A percentile compares a stretch with the other conserved stretches of the same genome.
Conservation (phyloP, 768 basidiomycete genomes). For the Mycena capillaripes region DNA sequence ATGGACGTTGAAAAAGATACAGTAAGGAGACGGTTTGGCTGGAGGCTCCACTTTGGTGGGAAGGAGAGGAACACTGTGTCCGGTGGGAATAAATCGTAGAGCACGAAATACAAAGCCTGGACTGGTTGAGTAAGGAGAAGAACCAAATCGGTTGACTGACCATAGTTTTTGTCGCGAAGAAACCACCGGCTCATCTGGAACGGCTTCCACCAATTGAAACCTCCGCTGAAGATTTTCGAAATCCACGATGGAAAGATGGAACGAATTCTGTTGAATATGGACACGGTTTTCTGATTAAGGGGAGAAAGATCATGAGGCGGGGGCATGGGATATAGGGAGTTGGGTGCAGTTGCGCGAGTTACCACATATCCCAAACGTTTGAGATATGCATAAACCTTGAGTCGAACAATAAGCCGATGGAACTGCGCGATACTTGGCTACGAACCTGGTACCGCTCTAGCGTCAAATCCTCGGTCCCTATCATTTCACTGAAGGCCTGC, state of each 20-base stretch:
- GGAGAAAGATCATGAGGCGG: conserved; percentile 47
- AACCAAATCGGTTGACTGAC: conserved; percentile 50
- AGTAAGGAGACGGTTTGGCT: conserved; percentile 68
- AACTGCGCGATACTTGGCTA: neutral
- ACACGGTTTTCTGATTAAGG: conserved; percentile 33
- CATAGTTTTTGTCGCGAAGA: conserved; percentile 64
- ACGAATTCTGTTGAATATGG: conserved; percentile 52
- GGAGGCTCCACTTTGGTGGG: conserved; percentile 41
- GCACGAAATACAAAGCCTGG: conserved; percentile 78
- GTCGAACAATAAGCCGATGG: conserved; percentile 9
- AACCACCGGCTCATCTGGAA: conserved; percentile 63
- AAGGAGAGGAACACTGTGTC: conserved; percentile 66
- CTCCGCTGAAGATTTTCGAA: conserved; percentile 44
- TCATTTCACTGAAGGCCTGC: conserved; percentile 89
- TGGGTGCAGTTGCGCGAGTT: conserved; percentile 78
- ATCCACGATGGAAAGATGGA: conserved; percentile 50
- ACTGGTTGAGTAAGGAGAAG: neutral
- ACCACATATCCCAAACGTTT: conserved; percentile 93
- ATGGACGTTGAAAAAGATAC: conserved; percentile 91
- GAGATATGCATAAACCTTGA: conserved; percentile 92
- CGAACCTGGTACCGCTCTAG: conserved; percentile 91
- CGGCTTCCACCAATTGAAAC: conserved; percentile 78
- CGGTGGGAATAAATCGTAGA: conserved; percentile 80
- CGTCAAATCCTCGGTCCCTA: conserved; percentile 82
- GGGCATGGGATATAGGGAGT: conserved; percentile 65